Base-by-base conservation (phyloP, 345 rosid species). In the Rhodomyrtus tomentosa region DNA sequence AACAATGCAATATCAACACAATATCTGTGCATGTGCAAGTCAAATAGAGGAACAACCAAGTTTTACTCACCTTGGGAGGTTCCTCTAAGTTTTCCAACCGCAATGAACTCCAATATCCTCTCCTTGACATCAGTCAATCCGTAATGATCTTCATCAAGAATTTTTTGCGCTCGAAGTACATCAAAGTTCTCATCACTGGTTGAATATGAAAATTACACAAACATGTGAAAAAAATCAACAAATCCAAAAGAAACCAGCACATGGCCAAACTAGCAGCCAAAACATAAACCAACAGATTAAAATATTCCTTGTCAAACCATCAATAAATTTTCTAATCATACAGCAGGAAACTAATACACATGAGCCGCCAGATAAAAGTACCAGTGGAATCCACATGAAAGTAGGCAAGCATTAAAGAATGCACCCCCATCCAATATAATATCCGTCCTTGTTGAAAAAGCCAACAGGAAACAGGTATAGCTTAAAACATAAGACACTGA, bases 121-220 rank as follows among this genome's bases (percentile, higher is more conserved):
- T 98, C 99, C 90, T 98, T 98, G 55, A 98, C 99, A 84, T 98
- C 99, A 56, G 91, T 91, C 88, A 98, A 93, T 85, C 99, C 99
- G 90, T 94, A 98, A 87, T 98, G 99, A 88, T 98, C 99, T 88
- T 98, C 99, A 84, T 98, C 98, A 83, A 98, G 99, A 90, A 96
- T 94, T 58, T 85, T 85, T 89, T 98, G 98, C 3, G 99, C 99
- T 83, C 90, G 92, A 73, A 89, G 87, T 83, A 98, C 96, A 91
- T 98, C 98, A 89, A 98, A 98, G 87, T 98, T 98, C 91, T 96
- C 99, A 88, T 98, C 91, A 90, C 99, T 98, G 93, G 58, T 50
- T 32, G 25, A 38, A 50, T 38, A 84, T 62, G 58, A 52, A 81
- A 81, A 50, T 55, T 73, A 83, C 11, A 38, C 38, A 54, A 36